Evolutionary conservation across 2,329 filamentous ascomycete species (phyloP).

Genomic region (Chaetomium strumarium): DNA sequence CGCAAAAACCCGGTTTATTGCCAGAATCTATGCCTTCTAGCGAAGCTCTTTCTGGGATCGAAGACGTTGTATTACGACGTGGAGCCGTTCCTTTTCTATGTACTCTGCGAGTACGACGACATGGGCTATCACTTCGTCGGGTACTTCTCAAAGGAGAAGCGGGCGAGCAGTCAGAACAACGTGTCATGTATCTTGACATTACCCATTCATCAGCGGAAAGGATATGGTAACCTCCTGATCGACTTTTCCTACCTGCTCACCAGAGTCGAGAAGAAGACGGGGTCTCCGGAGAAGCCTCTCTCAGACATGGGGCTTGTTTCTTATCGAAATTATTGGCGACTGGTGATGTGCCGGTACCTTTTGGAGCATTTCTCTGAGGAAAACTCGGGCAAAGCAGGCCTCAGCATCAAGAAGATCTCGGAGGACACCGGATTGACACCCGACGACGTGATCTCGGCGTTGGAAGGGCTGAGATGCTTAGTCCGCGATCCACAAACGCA

Average conservation of each 20-base stretch:
- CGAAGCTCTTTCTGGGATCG: slow-evolving; percentile 95
- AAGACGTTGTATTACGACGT: slow-evolving; percentile 99
- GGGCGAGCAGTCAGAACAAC: slow-evolving; percentile 90
- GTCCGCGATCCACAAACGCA: slow-evolving; percentile 85
- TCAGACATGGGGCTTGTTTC: slow-evolving; percentile 98
- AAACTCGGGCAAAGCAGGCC: slow-evolving; percentile 38
- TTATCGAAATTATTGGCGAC: slow-evolving; percentile 94
- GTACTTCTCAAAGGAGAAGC: slow-evolving; percentile 99
- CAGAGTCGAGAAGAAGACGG: slow-evolving; percentile 85
- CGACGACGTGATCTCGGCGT: slow-evolving; percentile 89
- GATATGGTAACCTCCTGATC: slow-evolving; percentile 92
- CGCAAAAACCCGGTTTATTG: slow-evolving; percentile 98
- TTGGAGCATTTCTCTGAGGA: slow-evolving; percentile 47
- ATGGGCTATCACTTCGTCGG: slow-evolving; percentile 93
- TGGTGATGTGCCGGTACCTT: slow-evolving; percentile 81
- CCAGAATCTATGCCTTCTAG: slow-evolving; percentile 91
- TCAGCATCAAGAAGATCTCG: slow-evolving; percentile 65
- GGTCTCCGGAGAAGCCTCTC: slow-evolving; percentile 92
- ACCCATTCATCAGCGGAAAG: slow-evolving; percentile 93
- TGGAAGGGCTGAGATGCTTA: slow-evolving; percentile 84
- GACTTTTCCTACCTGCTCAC: slow-evolving; percentile 98
- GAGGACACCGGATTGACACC: slow-evolving; percentile 91
- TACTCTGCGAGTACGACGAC: slow-evolving; percentile 90
- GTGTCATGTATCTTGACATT: slow-evolving; percentile 95
- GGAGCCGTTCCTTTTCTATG: slow-evolving; percentile 94